phyloP scores from a whole-genome alignment of 2,329 filamentous ascomycete genomes.

The Fusarium camptoceras region DNA sequence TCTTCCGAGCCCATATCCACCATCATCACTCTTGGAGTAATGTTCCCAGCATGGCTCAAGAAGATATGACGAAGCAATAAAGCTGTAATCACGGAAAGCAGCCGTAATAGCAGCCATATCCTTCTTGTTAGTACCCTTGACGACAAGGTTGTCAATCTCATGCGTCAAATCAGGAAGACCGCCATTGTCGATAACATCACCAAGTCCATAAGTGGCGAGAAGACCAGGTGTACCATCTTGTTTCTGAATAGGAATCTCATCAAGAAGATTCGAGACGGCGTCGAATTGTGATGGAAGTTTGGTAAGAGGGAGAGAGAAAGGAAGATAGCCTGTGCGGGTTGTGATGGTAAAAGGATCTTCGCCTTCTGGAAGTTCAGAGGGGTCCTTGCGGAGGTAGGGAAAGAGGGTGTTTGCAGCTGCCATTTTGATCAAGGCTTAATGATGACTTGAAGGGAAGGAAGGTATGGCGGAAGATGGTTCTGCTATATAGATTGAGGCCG shows the following conservation, averaged over 20 bases:
- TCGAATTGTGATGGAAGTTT: constrained; percentile 36
- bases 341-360: constrained; percentile 39
- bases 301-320: constrained; percentile 28
- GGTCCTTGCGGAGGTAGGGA: constrained; percentile 35
- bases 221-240: constrained; percentile 29
- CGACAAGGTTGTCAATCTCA: constrained; percentile 34
- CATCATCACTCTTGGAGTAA: constrained; percentile 26
- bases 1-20: constrained; percentile 30
- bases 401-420: constrained; percentile 38
- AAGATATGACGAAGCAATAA: constrained; percentile 34
- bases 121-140: constrained; percentile 26
- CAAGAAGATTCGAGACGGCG: constrained; percentile 29
- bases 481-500: constrained; percentile 38
- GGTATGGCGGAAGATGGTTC: background rate
- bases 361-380: constrained; percentile 30
- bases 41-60: constrained; percentile 37
- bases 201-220: constrained; percentile 31
- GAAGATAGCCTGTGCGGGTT: constrained; percentile 35
- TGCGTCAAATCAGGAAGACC: constrained; percentile 32
- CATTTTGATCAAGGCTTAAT: constrained; percentile 21
- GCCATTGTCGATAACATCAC: constrained; percentile 30
- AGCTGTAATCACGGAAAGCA: constrained; percentile 36
- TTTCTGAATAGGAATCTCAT: constrained; percentile 39
- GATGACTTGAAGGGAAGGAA: background rate
- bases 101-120: constrained; percentile 38